These are phyloP conservation scores for Microthyrium microscopicum DNA, from an alignment of 2,329 filamentous ascomycete genomes.

Conservation along the genomic window DNA sequence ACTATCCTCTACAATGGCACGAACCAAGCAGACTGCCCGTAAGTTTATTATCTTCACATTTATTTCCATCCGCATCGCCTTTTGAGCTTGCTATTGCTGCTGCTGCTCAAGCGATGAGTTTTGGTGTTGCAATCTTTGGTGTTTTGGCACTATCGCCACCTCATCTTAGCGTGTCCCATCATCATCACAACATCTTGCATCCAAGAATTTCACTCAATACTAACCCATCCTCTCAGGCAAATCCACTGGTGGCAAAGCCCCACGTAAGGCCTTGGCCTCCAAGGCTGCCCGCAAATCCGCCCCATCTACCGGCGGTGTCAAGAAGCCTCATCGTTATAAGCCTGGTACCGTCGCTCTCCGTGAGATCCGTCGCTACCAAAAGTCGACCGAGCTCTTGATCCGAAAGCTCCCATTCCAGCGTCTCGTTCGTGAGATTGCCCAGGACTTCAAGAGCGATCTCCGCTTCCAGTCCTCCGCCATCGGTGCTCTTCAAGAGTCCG, in stretches of 20 bases:
- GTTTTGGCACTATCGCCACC: conserved; percentile 5
- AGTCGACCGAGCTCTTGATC: conserved; percentile 72
- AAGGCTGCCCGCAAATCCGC: conserved; percentile 98
- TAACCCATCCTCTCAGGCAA: conserved; percentile 37
- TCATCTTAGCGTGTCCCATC: conserved; percentile 9
- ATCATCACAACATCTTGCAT: conserved; percentile 10
- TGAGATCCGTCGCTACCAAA: conserved; percentile 85
- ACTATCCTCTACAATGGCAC: conserved; percentile 27
- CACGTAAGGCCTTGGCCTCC: conserved; percentile 93
- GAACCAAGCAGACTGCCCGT: conserved; percentile 40
- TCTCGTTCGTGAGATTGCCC: conserved; percentile 61
- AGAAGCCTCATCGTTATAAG: conserved; percentile 40
- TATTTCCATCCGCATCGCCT: conserved; percentile 12
- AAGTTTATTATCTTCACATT: conserved; percentile 20
- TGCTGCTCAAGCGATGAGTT: conserved; percentile 6
- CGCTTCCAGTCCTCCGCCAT: conserved; percentile 96
- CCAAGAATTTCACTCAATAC: conserved; percentile 1
- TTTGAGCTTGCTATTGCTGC: conserved; percentile 7
- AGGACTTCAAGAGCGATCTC: conserved; percentile 49
- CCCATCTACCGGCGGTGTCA: conserved; percentile 68
- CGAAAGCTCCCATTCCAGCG: conserved; percentile 66
- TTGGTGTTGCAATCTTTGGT: conserved; percentile 5
- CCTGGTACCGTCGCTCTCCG: conserved; percentile 69
- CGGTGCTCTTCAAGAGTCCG: conserved; percentile 79
- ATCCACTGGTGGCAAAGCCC: conserved; percentile 56